Base-by-base conservation (phyloP, 2,329 filamentous ascomycete species). In the Diaporthe capsici region DNA sequence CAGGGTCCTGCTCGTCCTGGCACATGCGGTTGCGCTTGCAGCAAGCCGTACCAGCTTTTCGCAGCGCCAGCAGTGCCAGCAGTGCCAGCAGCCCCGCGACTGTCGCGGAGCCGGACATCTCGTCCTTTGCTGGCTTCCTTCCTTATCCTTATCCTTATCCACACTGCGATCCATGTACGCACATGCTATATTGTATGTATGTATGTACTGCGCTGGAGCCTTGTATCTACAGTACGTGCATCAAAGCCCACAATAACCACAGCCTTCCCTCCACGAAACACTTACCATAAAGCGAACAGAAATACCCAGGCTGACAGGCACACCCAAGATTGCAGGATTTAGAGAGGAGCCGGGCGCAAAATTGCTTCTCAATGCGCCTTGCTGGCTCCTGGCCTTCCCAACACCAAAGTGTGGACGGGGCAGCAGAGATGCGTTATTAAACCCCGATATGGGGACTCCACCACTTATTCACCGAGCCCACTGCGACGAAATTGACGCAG, bases 1-100 rank as follows among this genome's bases (percentile, higher is more conserved):
- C 74, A 76, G 74, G 74, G 74, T 76, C 74, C 63, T 74, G 74
- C 68, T 72, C 49, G 47, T 63, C 58, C 60, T 72, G 53, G 44
- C 70, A 42, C 42, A 13, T 63, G 51, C 37, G 37, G 68, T 20
- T 25, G 34, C n/a, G 28, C 34, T 39, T 37, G 63, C 44, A 65
- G 42, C 13, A 17, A 51, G 39, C 42, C 31, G 47, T 44, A 28
- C 55, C 25, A n/a, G 25, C 28, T 20, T 13, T 17, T n/a, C 1
- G 22, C 34, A 25, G 47, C 13, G 12, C 34, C 34, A 58, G 34
- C 68, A 71, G 20, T 39, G 12, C 37, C 37, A 39, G 37, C n/a
- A 39, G 28, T 28, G 28, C 6, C n/a, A n/a, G n/a, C n/a, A n/a
- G n/a, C n/a, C 9, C 57, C 34, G 57, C 34, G n/a, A 55, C 20